Base-by-base conservation (phyloP, 2,329 filamentous ascomycete species). In the Cladorrhinum sp. region DNA sequence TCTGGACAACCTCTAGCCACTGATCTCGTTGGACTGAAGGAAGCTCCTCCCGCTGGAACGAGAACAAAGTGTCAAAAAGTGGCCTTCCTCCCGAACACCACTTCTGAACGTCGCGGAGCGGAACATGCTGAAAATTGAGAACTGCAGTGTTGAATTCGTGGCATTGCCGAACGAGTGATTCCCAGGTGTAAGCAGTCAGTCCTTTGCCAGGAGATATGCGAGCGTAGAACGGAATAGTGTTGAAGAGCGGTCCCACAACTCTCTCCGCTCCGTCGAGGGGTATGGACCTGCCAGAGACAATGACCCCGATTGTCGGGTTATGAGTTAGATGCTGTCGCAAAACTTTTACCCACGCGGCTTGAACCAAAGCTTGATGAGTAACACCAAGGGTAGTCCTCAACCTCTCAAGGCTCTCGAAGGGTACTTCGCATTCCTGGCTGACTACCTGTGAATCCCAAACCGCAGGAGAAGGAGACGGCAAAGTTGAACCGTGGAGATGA, bases 191-290 rank as follows among this genome's bases (percentile, higher is more conserved):
- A 10, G 16, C 12, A 12, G 3, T 16, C 18, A n/a, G 10, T 16
- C 14, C 33, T 9, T 20, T n/a, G 28, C 55, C 8, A n/a, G 20
- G 1, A 6, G 8, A 39, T 26, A 50, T 24, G 1, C 54, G 42
- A n/a, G 63, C 61, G 58, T 84, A 80, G 70, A 89, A 92, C 0
- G 93, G 92, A 1, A 97, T 77, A 0, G 92, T 96, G 71, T 97
- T 97, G 80, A 97, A 96, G 20, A 97, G 76, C 0, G 94, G 93
- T 0, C 93, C 94, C 48, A 95, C 82, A 0, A 90, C 84, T 21
- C 79, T 71, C 52, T 92, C 88, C 1, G 87, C 82, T 1, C 79
- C 79, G 7, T 87, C 81, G 12, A 92, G 75, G 49, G 90, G 84
- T 3, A 96, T 83, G 0, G 86, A 84, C 62, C 93, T 83, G 0